Evolutionary conservation across 257 asterid genomes (phyloP), one percentile per base, ranked within the genome.

Genomic region (Gentiana dahurica): DNA sequence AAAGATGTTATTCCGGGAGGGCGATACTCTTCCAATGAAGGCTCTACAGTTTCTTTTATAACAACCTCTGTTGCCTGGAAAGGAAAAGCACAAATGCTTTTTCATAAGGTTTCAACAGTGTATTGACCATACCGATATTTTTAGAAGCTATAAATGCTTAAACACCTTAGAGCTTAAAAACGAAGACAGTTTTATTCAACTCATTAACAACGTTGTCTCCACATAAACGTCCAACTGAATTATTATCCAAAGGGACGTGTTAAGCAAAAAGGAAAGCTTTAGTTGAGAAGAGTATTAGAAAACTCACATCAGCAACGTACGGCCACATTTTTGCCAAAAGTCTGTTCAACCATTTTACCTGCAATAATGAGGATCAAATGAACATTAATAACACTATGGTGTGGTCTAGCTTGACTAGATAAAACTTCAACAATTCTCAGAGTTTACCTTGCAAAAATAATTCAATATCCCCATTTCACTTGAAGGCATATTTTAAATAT

Each of bases 21-120:
- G 39, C 95, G 92, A 71, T 92, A 92, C 59, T 87, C 94, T 81
- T 92, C 98, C 83, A 92, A 71, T 57, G 88, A 74, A 37, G 98
- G 98, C 74, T 92, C 98, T 59, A 92, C 98, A 47, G 95, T 76
- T 60, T 87, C 96, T 74, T 58, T 92, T 63, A 92, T 87, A 65
- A 92, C 84, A 59, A 95, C 95, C 75, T 85, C 95, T 55, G 93
- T 97, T 54, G 98, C 98, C 98, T 92, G 86, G 56, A 54, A 63
- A 77, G 67, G 47, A 51, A 3, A 61, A 24, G 60, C 49, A 36
- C 60, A 47, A 13, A 51, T 9, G 6, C 5, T 41, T 41, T 41
- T 41, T 41, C 6, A 10, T 7, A 3, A 41, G 9, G 9, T 7
- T 41, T 5, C 6, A 41, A 3, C 46, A 41, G 46, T 41, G 8